phyloP scores from a whole-genome alignment of 176 grass and related monocot genomes.

The Carex scoparia region DNA sequence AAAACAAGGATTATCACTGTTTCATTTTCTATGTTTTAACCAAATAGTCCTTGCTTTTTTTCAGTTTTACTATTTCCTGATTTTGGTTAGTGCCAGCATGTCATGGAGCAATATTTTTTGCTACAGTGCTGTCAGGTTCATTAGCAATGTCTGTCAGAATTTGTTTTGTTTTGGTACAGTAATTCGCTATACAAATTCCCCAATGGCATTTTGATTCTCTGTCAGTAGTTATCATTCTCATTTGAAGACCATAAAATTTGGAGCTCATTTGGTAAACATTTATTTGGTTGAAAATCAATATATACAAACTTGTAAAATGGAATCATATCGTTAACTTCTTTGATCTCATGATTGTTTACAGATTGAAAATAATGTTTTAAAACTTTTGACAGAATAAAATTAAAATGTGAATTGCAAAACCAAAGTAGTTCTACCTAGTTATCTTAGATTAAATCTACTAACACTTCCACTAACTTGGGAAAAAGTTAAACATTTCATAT shows the following conservation, averaged over 20 bases:
- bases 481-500: not conserved
- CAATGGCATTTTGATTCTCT: not conserved
- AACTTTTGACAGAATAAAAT: not conserved
- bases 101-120: not conserved
- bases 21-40: not conserved
- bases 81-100: not conserved
- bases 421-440: not conserved
- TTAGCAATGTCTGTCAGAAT: not conserved
- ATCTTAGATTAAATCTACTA: not conserved
- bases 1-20: not conserved
- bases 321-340: not conserved
- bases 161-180: not conserved
- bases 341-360: not conserved
- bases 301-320: not conserved
- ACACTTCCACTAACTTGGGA: not conserved
- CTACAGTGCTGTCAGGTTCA: not conserved
- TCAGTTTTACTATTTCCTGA: not conserved
- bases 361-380: not conserved
- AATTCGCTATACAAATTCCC: not conserved
- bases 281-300: not conserved
- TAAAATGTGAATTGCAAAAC: too few species aligned
- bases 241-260: not conserved
- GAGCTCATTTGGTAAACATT: not conserved
- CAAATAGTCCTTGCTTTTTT: not conserved
- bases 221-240: not conserved